phyloP scores from a whole-genome alignment of 352 stramenopile genomes.

The Pythium apleroticum region DNA sequence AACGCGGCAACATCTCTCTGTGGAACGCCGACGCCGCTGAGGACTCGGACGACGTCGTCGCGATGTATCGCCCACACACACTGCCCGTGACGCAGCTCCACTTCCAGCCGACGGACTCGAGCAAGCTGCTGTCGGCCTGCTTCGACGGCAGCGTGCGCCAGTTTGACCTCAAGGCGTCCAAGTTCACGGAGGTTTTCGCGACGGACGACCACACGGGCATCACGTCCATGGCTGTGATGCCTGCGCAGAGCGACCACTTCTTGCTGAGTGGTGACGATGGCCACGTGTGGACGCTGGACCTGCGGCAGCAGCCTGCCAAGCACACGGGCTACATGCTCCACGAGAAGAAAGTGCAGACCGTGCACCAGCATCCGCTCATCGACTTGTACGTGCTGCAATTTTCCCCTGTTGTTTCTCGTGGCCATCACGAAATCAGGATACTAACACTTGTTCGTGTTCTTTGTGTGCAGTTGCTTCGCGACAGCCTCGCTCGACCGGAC shows the following conservation, averaged over 20 bases:
- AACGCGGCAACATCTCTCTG: conserved; percentile 67
- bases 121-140: conserved; percentile 64
- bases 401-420: too few relatives aligned
- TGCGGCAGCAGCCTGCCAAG: conserved; percentile 32
- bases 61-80: conserved; percentile 67
- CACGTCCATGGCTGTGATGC: conserved; percentile 46
- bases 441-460: background rate
- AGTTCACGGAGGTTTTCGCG: conserved; percentile 59
- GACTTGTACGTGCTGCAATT: conserved; percentile 49
- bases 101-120: conserved; percentile 43
- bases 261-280: conserved; percentile 71
- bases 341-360: conserved; percentile 87
- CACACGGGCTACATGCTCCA: conserved; percentile 51
- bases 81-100: conserved; percentile 65
- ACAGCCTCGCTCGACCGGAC: conserved; percentile 82
- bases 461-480: conserved; percentile 49
- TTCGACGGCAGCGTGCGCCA: conserved; percentile 69
- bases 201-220: conserved; percentile 45
- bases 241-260: conserved; percentile 22
- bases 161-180: conserved; percentile 62
- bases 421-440: background rate
- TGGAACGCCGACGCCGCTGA: conserved; percentile 45
- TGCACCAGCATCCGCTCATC: conserved; percentile 63
- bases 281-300: conserved; percentile 53
- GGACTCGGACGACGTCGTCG: conserved; percentile 36